Evolutionary conservation across 2,329 filamentous ascomycete genomes (phyloP).

Genomic region (Exophiala bonariae): DNA sequence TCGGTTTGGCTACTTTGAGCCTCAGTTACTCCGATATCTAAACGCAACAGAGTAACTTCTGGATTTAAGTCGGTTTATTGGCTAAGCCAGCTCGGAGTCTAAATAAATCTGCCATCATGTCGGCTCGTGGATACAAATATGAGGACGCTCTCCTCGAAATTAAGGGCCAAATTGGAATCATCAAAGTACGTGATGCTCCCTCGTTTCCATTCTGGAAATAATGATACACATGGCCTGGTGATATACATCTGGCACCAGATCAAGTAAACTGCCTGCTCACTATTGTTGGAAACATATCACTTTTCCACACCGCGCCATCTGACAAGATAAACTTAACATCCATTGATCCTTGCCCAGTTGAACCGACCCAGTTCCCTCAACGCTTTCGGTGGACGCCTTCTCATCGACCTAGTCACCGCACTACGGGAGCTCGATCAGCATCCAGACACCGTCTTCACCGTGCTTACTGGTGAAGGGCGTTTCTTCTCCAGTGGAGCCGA

Average conservation of each 20-base stretch:
- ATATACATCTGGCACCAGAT: no score
- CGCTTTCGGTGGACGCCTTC: conserved; percentile 48
- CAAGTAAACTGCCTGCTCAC: no score
- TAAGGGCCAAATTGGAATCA: conserved; percentile 45
- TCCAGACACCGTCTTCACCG: conserved; percentile 52
- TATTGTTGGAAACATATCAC: neutral
- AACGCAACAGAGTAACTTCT: no score
- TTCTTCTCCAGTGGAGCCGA: conserved; percentile 54
- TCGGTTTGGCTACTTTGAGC: no score
- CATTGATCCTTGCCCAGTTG: conserved; percentile 32
- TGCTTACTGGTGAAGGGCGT: conserved; percentile 51
- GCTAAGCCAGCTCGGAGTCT: no score
- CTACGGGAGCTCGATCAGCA: conserved; percentile 47
- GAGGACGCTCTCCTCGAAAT: conserved; percentile 46
- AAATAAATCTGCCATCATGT: neutral
- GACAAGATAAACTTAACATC: neutral
- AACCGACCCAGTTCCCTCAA: conserved; percentile 52
- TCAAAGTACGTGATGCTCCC: conserved; percentile 38
- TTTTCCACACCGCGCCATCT: neutral
- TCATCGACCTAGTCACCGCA: conserved; percentile 44
- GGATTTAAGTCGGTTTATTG: no score
- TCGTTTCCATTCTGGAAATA: no score
- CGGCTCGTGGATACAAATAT: conserved; percentile 32
- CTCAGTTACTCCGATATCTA: no score
- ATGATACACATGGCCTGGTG: no score